These are phyloP conservation scores for Myriosclerotinia curreyana DNA, from an alignment of 2,329 filamentous ascomycete genomes.

Conservation along the genomic window DNA sequence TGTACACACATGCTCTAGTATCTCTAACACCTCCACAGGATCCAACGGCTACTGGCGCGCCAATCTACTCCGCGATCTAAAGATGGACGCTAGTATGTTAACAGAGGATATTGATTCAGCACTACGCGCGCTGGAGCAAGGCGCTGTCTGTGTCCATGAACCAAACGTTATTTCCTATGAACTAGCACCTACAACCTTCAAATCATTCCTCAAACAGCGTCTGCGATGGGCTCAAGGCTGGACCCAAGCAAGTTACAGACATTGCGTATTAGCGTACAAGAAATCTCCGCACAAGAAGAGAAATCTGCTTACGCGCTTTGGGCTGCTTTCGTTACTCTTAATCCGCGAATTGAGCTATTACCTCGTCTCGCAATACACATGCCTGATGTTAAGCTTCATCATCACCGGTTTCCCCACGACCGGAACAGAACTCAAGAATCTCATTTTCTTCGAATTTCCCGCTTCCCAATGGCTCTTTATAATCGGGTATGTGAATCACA, in stretches of 20 bases:
- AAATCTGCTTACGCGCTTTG: conserved; percentile 43
- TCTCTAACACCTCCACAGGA: conserved; percentile 25
- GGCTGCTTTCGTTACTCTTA: conserved; percentile 46
- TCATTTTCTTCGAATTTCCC: conserved; percentile 49
- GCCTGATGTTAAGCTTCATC: conserved; percentile 46
- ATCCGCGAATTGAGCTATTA: conserved; percentile 49
- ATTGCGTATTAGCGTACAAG: conserved; percentile 45
- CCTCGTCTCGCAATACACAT: conserved; percentile 49
- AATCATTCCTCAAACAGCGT: conserved; percentile 49
- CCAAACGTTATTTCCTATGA: conserved; percentile 50
- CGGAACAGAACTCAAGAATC: conserved; percentile 40
- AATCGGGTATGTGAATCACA: conserved; percentile 41
- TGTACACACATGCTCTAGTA: not conserved
- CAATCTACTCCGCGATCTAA: conserved; percentile 44
- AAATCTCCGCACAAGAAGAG: conserved; percentile 41
- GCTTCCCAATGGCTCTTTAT: conserved; percentile 48
- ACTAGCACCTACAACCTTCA: conserved; percentile 46
- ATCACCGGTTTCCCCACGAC: conserved; percentile 46
- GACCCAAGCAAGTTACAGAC: conserved; percentile 47
- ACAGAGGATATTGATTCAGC: conserved; percentile 52
- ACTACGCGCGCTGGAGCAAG: conserved; percentile 41
- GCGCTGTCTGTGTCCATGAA: conserved; percentile 47
- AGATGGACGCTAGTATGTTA: conserved; percentile 50
- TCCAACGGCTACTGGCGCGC: conserved; percentile 50
- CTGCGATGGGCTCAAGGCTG: conserved; percentile 51